Base-by-base conservation (phyloP, 257 asterid species). In the Solanum dulcamara region DNA sequence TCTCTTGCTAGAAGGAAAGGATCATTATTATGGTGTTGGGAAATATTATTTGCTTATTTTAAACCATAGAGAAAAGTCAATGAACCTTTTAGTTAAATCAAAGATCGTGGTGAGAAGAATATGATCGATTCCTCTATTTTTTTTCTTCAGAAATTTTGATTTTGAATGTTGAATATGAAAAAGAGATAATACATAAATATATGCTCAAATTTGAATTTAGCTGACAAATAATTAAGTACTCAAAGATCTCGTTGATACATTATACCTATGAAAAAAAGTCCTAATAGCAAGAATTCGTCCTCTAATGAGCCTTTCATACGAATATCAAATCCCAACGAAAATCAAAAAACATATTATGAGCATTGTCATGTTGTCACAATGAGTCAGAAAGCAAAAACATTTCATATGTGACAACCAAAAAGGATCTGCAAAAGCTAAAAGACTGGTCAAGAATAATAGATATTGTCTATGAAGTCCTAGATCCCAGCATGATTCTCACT, bases 401-500 rank as follows among this genome's bases (percentile, higher is more conserved):
- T 50, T 86, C 59, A 82, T 86, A 24, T 50, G 82, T 15, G 67
- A 77, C 81, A 68, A 66, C 75, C 51, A 38, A 62, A 42, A 80
- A 51, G 18, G 26, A 37, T 80, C 50, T 67, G 46, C 57, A 48
- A 85, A 85, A 81, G 85, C 82, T 40, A 62, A 85, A 81, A 74
- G 88, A 81, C 33, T 64, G 71, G 5, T 30, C 88, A 72, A 87
- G 33, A 20, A 50, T 81, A 44, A 44, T 44, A 46, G 38, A 75
- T 67, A 33, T 85, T 42, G 57, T 22, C 70, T 74, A 55, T 42
- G 68, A 48, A 42, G 79, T 79, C 74, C 55, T 80, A 66, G 51
- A 80, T 84, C 42, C 71, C 84, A 84, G 72, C 85, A 87, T 79
- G 50, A 55, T 66, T 44, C 57, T 75, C 26, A 42, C 81, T 44